phyloP scores from a whole-genome alignment of 192 early-diverging fungal genomes.

The Coemansia sp. region DNA sequence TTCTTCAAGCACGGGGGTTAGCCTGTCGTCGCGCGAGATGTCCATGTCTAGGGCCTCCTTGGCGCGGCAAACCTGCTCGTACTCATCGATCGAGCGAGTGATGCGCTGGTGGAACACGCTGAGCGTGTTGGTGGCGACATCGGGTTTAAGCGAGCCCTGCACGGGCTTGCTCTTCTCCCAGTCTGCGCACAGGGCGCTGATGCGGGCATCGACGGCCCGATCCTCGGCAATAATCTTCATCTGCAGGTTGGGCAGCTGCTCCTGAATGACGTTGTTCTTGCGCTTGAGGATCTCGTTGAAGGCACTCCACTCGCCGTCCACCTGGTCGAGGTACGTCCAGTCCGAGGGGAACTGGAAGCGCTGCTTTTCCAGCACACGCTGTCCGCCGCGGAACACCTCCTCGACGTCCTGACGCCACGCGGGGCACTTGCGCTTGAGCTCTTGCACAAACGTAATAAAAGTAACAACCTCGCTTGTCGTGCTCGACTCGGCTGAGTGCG shows the following conservation, averaged over 20 bases:
- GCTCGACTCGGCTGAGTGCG: conserved; percentile 76
- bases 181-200: conserved; percentile 74
- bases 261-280: conserved; percentile 90
- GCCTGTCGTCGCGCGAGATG: conserved; percentile 58
- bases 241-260: conserved; percentile 91
- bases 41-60: conserved; percentile 94
- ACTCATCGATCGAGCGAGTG: conserved; percentile 77
- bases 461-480: conserved; percentile 87
- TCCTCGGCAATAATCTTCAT: conserved; percentile 95
- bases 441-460: conserved; percentile 95
- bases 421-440: conserved; percentile 78
- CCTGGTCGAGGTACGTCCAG: conserved; percentile 93
- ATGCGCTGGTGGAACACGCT: conserved; percentile 81
- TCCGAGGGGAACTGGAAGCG: conserved; percentile 92
- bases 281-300: conserved; percentile 90
- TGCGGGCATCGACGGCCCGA: conserved; percentile 78
- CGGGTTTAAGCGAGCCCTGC: conserved; percentile 86
- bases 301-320: conserved; percentile 97
- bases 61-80: conserved; percentile 81
- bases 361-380: conserved; percentile 91
- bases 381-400: conserved; percentile 76
- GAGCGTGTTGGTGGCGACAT: conserved; percentile 76
- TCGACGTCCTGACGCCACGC: conserved; percentile 82
- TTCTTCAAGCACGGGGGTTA: conserved; percentile 88
- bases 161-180: conserved; percentile 97